Evolutionary conservation across 371 early-diverging fungal species (phyloP).

Genomic region (Mortierella polycephala): DNA sequence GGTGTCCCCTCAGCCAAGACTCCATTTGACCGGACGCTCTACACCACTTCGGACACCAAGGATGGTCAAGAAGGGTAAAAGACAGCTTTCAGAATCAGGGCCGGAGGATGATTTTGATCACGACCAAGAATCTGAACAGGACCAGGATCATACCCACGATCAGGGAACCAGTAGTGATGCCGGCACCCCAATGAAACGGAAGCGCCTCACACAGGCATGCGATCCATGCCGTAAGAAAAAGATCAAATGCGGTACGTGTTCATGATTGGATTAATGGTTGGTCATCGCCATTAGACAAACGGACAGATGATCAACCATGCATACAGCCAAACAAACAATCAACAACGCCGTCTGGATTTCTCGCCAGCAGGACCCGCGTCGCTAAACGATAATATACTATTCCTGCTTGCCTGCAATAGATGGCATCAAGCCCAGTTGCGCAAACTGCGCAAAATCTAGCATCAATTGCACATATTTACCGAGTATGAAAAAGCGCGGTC

Average conservation of each 20-base stretch:
- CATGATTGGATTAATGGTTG: conserved; percentile 5
- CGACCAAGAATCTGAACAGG: conserved; percentile 24
- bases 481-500: conserved; percentile 82
- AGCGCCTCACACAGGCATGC: conserved; percentile 84
- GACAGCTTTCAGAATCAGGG: conserved; percentile 34
- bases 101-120: conserved; percentile 18
- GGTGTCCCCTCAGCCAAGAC: not conserved
- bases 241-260: conserved; percentile 59
- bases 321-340: not conserved
- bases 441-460: conserved; percentile 76
- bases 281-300: conserved; percentile 25
- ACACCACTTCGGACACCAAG: not conserved
- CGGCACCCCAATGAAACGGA: conserved; percentile 58
- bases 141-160: conserved; percentile 14
- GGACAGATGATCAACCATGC: conserved; percentile 13
- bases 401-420: conserved; percentile 54
- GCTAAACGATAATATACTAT: not conserved
- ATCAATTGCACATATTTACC: conserved; percentile 78
- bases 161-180: conserved; percentile 14
- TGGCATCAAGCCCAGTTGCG: conserved; percentile 83
- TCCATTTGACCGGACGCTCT: not conserved
- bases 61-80: conserved; percentile 27
- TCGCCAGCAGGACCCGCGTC: not conserved
- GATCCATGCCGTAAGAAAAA: conserved; percentile 83
- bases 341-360: not conserved